Percentiles rank a stretch among this genome's conserved stretches.
Conservation (phyloP, 1,284 basidiomycete species). For the Stereum hirsutum region DNA sequence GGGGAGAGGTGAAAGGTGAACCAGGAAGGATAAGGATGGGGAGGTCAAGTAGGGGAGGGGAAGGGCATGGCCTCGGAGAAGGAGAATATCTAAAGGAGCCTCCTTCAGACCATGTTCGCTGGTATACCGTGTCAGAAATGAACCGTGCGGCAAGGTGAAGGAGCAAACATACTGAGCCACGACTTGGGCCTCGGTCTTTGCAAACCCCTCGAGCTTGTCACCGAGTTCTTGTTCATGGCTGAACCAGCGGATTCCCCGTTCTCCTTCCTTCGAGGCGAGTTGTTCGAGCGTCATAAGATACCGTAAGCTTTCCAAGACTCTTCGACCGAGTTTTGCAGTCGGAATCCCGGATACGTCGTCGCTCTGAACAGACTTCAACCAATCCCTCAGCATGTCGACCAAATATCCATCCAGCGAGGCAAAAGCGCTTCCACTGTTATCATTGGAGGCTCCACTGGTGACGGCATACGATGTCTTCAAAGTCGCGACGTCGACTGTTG, state of each 20-base stretch:
- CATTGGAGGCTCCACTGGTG: constrained; percentile 32
- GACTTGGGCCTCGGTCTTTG: constrained; percentile 40
- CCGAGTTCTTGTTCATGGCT: constrained; percentile 48
- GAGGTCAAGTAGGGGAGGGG: constrained; percentile 59
- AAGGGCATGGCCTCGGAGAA: constrained; percentile 52
- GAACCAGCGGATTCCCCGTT: constrained; percentile 67
- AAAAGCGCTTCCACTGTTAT: constrained; percentile 29
- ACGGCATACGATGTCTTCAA: constrained; percentile 70
- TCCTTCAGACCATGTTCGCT: constrained; percentile 6
- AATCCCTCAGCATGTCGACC: constrained; percentile 39
- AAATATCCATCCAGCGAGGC: constrained; percentile 55
- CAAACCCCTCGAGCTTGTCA: constrained; percentile 37
- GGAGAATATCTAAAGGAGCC: constrained; percentile 58
- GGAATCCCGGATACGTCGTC: constrained; percentile 37
- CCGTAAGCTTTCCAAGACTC: constrained; percentile 45
- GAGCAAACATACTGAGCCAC: constrained; percentile 38
- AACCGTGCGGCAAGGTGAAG: neutral
- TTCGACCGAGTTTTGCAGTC: constrained; percentile 35
- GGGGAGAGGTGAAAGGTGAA: constrained; percentile 54
- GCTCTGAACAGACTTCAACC: constrained; percentile 53
- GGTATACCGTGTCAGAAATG: neutral
- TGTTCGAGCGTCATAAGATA: constrained; percentile 66
- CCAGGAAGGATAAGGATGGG: constrained; percentile 63
- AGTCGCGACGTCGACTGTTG: constrained; percentile 33
- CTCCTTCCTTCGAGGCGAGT: constrained; percentile 47